A percentile compares a stretch with the other conserved stretches of the same genome.
phyloP scores from a whole-genome alignment of 169 alveolate species.

The Plasmodium malariae region DNA sequence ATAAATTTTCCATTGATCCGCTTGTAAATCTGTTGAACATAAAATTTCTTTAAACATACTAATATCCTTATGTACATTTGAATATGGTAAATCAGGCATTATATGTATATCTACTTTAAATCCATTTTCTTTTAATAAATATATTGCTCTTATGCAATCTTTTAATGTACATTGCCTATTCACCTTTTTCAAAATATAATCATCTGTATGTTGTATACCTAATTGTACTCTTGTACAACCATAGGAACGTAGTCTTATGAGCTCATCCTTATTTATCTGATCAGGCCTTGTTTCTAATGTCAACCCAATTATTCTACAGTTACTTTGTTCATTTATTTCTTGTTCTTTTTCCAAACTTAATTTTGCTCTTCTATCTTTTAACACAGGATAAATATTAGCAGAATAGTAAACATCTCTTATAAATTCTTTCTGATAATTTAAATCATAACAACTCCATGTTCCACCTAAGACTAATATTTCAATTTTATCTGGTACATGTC shows the following conservation, averaged over 20 bases:
- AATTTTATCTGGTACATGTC: constrained; percentile 94
- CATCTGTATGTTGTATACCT: constrained; percentile 95
- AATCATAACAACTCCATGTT: constrained; percentile 95
- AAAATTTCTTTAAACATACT: constrained; percentile 91
- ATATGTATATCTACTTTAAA: constrained; percentile 95
- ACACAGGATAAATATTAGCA: constrained; percentile 91
- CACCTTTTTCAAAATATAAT: constrained; percentile 87
- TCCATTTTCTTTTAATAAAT: constrained; percentile 92
- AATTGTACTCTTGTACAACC: constrained; percentile 96
- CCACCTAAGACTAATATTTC: constrained; percentile 96
- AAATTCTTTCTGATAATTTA: constrained; percentile 92
- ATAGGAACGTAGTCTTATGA: constrained; percentile 86
- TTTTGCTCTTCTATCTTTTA: constrained; percentile 79
- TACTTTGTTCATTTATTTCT: constrained; percentile 78
- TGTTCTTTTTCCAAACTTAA: constrained; percentile 78
- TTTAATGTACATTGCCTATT: constrained; percentile 89
- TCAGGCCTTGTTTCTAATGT: constrained; percentile 96
- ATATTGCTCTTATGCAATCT: constrained; percentile 89
- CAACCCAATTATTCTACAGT: constrained; percentile 83
- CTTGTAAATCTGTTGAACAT: constrained; percentile 91
- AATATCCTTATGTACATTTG: constrained; percentile 88
- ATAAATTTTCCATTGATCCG: constrained; percentile 96
- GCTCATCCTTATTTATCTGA: constrained; percentile 90
- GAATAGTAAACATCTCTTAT: constrained; percentile 95
- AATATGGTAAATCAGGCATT: constrained; percentile 95